A percentile compares a stretch with the other conserved stretches of the same genome.
Evolutionary conservation across 148 eudicot species (phyloP).

Genomic region (Camellia granthamiana): DNA sequence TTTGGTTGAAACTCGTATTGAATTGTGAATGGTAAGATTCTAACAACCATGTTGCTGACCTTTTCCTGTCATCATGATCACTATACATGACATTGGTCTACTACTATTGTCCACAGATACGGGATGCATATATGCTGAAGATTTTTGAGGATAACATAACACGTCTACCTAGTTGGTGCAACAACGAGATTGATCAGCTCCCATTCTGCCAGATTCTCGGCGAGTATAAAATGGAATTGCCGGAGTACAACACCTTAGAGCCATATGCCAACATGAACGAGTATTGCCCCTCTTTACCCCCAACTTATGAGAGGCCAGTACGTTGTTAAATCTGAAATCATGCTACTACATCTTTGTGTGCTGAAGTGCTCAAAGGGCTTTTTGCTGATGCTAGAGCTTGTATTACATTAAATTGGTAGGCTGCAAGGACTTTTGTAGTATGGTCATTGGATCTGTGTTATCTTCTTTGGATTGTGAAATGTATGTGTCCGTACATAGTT

Average conservation of each 20-base stretch:
- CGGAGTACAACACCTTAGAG: slow-evolving; percentile 68
- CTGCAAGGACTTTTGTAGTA: not conserved
- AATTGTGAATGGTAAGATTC: too few relatives aligned
- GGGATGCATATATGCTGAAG: slow-evolving; percentile 91
- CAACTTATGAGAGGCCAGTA: slow-evolving; percentile 26
- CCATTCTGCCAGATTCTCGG: slow-evolving; percentile 97
- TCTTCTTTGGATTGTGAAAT: not conserved
- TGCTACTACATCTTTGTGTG: not conserved
- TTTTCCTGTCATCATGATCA: not conserved
- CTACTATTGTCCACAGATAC: slow-evolving; percentile 49
- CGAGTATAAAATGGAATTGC: slow-evolving; percentile 89
- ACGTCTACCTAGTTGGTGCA: slow-evolving; percentile 83
- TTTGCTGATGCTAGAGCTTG: not conserved
- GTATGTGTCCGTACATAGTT: not conserved
- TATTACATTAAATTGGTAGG: not conserved
- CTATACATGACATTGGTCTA: not conserved
- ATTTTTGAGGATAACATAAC: slow-evolving; percentile 74
- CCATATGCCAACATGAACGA: slow-evolving; percentile 52
- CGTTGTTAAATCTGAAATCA: slow-evolving; percentile 11
- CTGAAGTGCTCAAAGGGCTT: not conserved
- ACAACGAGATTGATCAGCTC: slow-evolving; percentile 50
- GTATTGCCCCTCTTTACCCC: slow-evolving; percentile 26
- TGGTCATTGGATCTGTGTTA: not conserved
- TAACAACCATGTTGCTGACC: not conserved
- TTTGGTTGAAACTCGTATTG: too few relatives aligned